Percentiles rank a stretch among this genome's conserved stretches.
phyloP scores from a whole-genome alignment of 164 flowering plant genomes.

The Piper longum region DNA sequence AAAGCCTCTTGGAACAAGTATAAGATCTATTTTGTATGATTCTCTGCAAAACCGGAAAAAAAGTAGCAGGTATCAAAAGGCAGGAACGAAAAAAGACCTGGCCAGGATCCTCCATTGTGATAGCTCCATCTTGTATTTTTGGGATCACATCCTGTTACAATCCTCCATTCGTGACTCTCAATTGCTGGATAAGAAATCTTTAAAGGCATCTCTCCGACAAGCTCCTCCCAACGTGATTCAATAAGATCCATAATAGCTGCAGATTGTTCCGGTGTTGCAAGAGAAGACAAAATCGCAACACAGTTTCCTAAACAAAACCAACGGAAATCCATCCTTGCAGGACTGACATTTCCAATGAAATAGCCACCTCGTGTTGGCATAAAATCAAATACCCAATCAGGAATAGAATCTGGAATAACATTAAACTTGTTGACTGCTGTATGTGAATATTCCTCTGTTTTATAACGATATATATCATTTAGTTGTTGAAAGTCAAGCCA shows the following conservation, averaged over 20 bases:
- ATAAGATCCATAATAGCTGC: slow-evolving; percentile 29
- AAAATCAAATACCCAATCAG: slow-evolving; percentile 23
- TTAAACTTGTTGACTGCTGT: slow-evolving; percentile 21
- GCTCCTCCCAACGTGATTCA: slow-evolving; percentile 24
- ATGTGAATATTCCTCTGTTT: slow-evolving; percentile 22
- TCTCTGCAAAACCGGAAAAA: background rate
- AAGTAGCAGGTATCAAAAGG: background rate
- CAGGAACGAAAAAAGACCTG: slow-evolving; percentile 8
- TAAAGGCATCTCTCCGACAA: slow-evolving; percentile 27
- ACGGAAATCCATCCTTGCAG: slow-evolving; percentile 22
- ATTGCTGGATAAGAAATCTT: slow-evolving; percentile 22
- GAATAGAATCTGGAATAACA: slow-evolving; percentile 20
- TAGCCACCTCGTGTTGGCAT: slow-evolving; percentile 22
- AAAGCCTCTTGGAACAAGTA: background rate
- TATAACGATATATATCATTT: slow-evolving; percentile 18
- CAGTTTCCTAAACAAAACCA: slow-evolving; percentile 20
- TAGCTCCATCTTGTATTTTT: slow-evolving; percentile 29
- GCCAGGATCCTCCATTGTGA: slow-evolving; percentile 23
- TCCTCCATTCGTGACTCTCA: slow-evolving; percentile 27
- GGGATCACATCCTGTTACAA: slow-evolving; percentile 25
- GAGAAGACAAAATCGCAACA: slow-evolving; percentile 18
- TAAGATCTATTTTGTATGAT: background rate
- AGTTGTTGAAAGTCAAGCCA: slow-evolving; percentile 20
- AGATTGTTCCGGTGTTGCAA: slow-evolving; percentile 28
- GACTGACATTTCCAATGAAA: slow-evolving; percentile 21